These are phyloP conservation scores for Saturnispora sekii DNA, from an alignment of 805 yeast genomes.

Conservation along the genomic window DNA sequence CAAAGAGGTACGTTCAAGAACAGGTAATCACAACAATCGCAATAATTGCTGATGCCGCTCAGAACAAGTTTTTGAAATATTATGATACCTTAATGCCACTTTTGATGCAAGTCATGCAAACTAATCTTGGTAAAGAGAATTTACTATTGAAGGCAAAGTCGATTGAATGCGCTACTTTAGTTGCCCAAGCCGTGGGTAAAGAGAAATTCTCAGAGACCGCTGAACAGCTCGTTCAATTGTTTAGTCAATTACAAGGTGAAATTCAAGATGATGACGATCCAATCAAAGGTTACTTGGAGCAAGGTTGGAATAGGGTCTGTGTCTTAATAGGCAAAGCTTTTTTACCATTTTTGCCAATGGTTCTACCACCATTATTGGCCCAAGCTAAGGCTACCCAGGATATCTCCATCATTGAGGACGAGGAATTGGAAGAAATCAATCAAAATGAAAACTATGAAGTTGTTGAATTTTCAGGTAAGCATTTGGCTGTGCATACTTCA, in stretches of 20 bases:
- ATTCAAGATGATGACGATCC: conserved; percentile 70
- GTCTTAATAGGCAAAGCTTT: conserved; percentile 78
- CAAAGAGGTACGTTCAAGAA: conserved; percentile 90
- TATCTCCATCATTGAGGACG: conserved; percentile 80
- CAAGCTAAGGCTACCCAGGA: conserved; percentile 89
- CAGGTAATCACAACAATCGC: conserved; percentile 96
- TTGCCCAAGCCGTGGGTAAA: conserved; percentile 90
- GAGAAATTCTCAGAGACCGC: conserved; percentile 76
- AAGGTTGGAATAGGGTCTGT: conserved; percentile 95
- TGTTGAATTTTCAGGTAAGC: conserved; percentile 81
- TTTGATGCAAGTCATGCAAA: conserved; percentile 63
- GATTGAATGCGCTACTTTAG: conserved; percentile 89
- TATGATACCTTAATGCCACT: conserved; percentile 93
- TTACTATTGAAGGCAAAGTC: conserved; percentile 82
- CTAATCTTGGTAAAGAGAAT: conserved; percentile 72
- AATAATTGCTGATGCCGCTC: conserved; percentile 94
- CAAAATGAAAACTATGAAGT: conserved; percentile 94
- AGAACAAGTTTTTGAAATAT: conserved; percentile 76
- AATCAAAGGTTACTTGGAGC: conserved; percentile 75
- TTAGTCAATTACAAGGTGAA: conserved; percentile 58
- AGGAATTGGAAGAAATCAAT: conserved; percentile 70
- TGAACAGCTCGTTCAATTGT: conserved; percentile 59
- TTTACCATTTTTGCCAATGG: conserved; percentile 71
- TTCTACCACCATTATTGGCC: conserved; percentile 78
- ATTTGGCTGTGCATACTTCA: conserved; percentile 90